A percentile compares a stretch with the other conserved stretches of the same genome.
phyloP scores from a whole-genome alignment of 257 asterid species.

The Salvia rosmarinus region DNA sequence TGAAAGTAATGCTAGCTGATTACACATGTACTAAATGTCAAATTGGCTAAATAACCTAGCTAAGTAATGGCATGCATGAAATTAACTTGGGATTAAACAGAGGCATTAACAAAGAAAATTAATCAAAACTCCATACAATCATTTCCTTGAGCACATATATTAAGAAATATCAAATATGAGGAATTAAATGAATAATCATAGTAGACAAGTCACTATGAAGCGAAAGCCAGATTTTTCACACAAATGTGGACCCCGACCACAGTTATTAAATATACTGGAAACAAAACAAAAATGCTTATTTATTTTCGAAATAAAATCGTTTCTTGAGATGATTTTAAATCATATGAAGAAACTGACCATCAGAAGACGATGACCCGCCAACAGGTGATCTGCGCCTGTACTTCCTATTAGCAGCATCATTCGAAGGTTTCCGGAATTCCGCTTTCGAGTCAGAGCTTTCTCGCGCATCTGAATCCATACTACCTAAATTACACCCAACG shows the following conservation, averaged over 20 bases:
- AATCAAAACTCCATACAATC: neutral
- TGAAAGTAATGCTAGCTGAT: neutral
- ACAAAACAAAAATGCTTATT: neutral
- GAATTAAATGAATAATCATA: neutral
- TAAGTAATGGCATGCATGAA: neutral
- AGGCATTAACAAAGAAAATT: neutral
- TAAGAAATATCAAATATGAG: neutral
- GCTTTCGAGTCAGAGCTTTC: conserved; percentile 54
- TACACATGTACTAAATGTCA: neutral
- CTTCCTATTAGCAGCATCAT: conserved; percentile 70
- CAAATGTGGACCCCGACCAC: neutral
- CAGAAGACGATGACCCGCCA: conserved; percentile 65
- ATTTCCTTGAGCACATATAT: neutral
- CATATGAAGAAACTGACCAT: conserved; percentile 51
- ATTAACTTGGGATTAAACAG: neutral
- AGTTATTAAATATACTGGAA: neutral
- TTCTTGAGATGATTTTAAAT: neutral
- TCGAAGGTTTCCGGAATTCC: conserved; percentile 78
- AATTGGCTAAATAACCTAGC: neutral
- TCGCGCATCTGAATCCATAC: conserved; percentile 58
- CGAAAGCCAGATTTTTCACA: neutral
- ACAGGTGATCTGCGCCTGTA: conserved; percentile 87
- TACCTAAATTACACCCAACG: conserved; percentile 32
- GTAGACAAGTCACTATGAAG: conserved; percentile 14
- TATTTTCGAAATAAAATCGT: neutral